Conservation (phyloP, 73 alveolate species). For the Paramecium sonneborni region DNA sequence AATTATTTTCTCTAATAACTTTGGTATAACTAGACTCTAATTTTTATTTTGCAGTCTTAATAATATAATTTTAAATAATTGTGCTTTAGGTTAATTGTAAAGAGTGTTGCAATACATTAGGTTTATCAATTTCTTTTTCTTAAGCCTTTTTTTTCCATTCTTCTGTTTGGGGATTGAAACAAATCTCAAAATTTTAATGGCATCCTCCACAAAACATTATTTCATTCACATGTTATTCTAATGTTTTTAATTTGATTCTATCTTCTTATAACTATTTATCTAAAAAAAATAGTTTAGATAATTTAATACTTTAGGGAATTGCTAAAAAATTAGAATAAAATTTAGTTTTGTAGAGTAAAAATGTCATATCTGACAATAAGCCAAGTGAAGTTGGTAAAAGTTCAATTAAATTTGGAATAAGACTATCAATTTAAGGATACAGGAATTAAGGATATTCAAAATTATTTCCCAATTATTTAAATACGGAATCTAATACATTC, state of each 20-base stretch:
- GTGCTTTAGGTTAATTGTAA: not conserved
- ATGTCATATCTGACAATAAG: conserved; percentile 23
- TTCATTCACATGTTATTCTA: conserved; percentile 45
- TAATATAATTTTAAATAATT: not conserved
- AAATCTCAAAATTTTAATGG: not conserved
- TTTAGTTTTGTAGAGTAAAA: not conserved
- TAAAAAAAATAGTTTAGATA: not conserved
- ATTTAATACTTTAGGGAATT: not conserved
- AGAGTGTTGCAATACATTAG: not conserved
- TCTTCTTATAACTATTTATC: not conserved
- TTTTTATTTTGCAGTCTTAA: not conserved
- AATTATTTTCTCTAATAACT: not conserved
- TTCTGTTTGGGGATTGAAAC: conserved; percentile 41
- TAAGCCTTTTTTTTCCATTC: conserved; percentile 2
- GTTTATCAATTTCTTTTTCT: not conserved
- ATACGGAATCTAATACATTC: conserved; percentile 16
- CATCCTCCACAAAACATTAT: conserved; percentile 23
- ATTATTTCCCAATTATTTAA: not conserved
- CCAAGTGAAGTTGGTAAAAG: not conserved
- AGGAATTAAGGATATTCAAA: not conserved
- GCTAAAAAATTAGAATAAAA: not conserved
- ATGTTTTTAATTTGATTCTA: not conserved
- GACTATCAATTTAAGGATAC: conserved; percentile 30
- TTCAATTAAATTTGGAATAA: conserved; percentile 20
- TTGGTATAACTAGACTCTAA: not conserved